A percentile compares a stretch with the other conserved stretches of the same genome.
Conservation (phyloP, 179 eudicot genomes). For the Vitellaria paradoxa region DNA sequence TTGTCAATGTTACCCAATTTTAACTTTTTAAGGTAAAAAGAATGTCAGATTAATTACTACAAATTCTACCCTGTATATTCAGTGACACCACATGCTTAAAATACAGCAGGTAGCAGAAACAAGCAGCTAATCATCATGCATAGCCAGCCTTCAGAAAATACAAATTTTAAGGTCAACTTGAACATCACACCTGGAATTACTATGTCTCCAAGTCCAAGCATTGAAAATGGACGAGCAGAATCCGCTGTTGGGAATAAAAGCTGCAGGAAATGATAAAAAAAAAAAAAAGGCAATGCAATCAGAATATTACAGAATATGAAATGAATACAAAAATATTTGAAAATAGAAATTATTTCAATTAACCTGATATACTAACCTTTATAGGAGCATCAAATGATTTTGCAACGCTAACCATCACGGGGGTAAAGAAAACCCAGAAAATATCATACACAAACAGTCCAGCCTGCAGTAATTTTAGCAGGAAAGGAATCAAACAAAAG, state of each 20-base stretch:
- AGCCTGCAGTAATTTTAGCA: slow-evolving; percentile 44
- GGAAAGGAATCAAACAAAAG: not conserved
- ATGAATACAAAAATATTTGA: not conserved
- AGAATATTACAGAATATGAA: not conserved
- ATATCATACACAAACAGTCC: slow-evolving; percentile 96
- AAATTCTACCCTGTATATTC: too few species aligned
- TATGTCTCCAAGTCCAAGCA: slow-evolving; percentile 96
- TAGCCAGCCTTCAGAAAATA: not conserved
- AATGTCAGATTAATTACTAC: too few species aligned
- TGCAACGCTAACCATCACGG: slow-evolving; percentile 99
- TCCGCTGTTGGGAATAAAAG: slow-evolving; percentile 91
- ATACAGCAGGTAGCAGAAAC: not conserved
- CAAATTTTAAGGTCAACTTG: not conserved
- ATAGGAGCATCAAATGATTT: slow-evolving; percentile 99
- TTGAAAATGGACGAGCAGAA: slow-evolving; percentile 79
- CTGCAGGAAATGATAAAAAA: slow-evolving; percentile 51
- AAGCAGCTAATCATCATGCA: not conserved
- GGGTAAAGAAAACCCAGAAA: slow-evolving; percentile 98
- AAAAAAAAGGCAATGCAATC: not conserved
- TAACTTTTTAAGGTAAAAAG: too few species aligned
- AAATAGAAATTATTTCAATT: not conserved
- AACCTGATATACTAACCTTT: slow-evolving; percentile 48
- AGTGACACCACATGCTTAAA: too few species aligned
- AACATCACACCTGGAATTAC: slow-evolving; percentile 85
- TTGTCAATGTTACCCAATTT: too few species aligned